A percentile compares a stretch with the other conserved stretches of the same genome.
Evolutionary conservation across 2,329 filamentous ascomycete species (phyloP).

Genomic region (Monilinia vaccinii-corymbosi): DNA sequence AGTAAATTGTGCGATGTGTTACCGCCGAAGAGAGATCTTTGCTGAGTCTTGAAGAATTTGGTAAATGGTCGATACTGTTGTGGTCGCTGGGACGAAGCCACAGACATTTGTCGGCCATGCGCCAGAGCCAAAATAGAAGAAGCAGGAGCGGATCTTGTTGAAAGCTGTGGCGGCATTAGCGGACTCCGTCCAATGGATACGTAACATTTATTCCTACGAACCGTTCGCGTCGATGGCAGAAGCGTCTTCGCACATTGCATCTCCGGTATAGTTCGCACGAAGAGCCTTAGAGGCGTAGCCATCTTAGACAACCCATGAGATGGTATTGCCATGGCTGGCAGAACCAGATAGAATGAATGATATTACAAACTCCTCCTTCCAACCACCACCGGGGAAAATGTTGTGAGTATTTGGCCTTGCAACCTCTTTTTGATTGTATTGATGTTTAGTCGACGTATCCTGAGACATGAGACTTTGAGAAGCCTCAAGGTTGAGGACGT

Average conservation of each 20-base stretch:
- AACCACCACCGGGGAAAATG: constrained; percentile 5
- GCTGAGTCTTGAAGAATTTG: constrained; percentile 13
- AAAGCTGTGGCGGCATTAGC: constrained; percentile 3
- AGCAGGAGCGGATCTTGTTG: constrained; percentile 11
- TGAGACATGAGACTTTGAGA: neutral
- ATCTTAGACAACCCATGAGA: neutral
- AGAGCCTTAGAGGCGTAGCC: constrained; percentile 3
- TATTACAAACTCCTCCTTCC: constrained; percentile 4
- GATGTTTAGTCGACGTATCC: neutral
- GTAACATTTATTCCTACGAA: neutral
- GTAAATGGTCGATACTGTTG: constrained; percentile 11
- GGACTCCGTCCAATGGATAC: neutral
- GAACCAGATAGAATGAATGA: constrained; percentile 8
- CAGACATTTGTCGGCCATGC: constrained; percentile 22
- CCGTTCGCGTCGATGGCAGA: neutral
- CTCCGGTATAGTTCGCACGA: neutral
- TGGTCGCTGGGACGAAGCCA: constrained; percentile 15
- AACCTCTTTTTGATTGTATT: neutral
- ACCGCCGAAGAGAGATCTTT: constrained; percentile 23
- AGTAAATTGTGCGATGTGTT: constrained; percentile 50
- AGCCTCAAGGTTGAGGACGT: neutral
- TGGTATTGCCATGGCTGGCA: constrained; percentile 8
- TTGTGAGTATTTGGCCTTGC: neutral
- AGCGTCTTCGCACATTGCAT: neutral
- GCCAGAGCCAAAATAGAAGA: constrained; percentile 9